phyloP scores from a whole-genome alignment of 495 filamentous ascomycete species.

The Immersiella caudata region DNA sequence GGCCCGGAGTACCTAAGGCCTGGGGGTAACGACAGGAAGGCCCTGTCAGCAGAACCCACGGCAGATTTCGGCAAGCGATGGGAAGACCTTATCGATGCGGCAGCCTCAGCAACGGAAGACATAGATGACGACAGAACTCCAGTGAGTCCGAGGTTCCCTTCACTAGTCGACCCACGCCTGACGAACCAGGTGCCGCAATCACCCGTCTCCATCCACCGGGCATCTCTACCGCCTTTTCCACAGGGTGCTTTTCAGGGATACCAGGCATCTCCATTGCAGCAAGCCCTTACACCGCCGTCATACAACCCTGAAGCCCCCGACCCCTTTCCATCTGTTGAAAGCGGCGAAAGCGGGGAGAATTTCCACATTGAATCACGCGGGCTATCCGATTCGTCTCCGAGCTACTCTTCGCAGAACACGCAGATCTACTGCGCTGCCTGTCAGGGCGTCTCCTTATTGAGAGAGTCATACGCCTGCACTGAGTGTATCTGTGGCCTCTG shows the following conservation, averaged over 20 bases:
- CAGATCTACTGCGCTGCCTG: conserved; percentile 90
- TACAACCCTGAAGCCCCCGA: conserved; percentile 67
- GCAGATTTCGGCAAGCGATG: conserved; percentile 82
- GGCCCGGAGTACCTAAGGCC: conserved; percentile 55
- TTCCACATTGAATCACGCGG: conserved; percentile 64
- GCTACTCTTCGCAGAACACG: conserved; percentile 60
- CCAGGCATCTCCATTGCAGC: conserved; percentile 82
- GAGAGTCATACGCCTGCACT: conserved; percentile 86
- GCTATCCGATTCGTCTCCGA: conserved; percentile 58
- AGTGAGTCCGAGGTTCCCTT: conserved; percentile 55
- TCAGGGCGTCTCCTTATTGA: conserved; percentile 69
- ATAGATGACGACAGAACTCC: conserved; percentile 84
- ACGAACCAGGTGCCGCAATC: conserved; percentile 66
- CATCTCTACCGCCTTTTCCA: conserved; percentile 74
- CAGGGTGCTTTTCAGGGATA: conserved; percentile 70
- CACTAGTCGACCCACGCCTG: conserved; percentile 41
- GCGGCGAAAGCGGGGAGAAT: conserved; percentile 60
- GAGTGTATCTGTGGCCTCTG: conserved; percentile 94
- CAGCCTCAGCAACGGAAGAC: conserved; percentile 85
- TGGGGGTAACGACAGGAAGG: conserved; percentile 77
- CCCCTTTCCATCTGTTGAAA: conserved; percentile 84
- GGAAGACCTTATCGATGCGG: conserved; percentile 90
- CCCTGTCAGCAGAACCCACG: conserved; percentile 79
- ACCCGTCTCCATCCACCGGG: conserved; percentile 68
- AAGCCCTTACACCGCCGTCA: conserved; percentile 79